Conservation (phyloP, 257 asterid genomes). For the Plantago major region DNA sequence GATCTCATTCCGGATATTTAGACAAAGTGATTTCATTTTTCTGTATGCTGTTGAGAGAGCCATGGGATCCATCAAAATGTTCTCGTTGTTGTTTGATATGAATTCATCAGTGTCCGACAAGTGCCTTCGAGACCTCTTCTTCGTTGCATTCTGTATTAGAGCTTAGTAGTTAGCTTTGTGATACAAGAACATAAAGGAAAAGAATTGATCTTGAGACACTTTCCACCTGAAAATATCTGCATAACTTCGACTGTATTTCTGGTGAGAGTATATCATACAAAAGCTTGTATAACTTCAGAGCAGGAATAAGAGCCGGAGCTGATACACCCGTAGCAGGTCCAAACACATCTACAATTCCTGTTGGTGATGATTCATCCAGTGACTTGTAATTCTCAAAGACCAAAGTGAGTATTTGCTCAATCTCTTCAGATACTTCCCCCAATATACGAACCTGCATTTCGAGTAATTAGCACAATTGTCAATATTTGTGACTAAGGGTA, state of each 20-base stretch:
- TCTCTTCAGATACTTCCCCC: slow-evolving; percentile 83
- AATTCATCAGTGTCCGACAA: slow-evolving; percentile 83
- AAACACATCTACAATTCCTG: slow-evolving; percentile 65
- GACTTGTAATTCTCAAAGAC: slow-evolving; percentile 90
- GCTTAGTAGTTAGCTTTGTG: slow-evolving; percentile 12
- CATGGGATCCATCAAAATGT: slow-evolving; percentile 60
- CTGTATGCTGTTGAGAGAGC: slow-evolving; percentile 77
- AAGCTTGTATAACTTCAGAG: slow-evolving; percentile 78
- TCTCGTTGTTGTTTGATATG: slow-evolving; percentile 55
- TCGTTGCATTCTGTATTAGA: slow-evolving; percentile 66
- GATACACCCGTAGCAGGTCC: slow-evolving; percentile 64
- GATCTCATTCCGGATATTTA: slow-evolving; percentile 61
- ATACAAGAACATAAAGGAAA: slow-evolving; percentile 15
- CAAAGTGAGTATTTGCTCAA: slow-evolving; percentile 61
- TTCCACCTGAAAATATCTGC: slow-evolving; percentile 87
- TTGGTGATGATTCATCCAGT: slow-evolving; percentile 66
- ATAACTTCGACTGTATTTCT: slow-evolving; percentile 72
- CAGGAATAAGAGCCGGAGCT: slow-evolving; percentile 84
- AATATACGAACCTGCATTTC: slow-evolving; percentile 64
- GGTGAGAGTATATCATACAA: slow-evolving; percentile 71
- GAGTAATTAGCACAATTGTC: slow-evolving; percentile 16
- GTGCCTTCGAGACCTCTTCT: slow-evolving; percentile 81
- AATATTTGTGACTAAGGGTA: slow-evolving; percentile 17
- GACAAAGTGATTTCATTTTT: slow-evolving; percentile 69
- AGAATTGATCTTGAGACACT: slow-evolving; percentile 4